These are phyloP conservation scores for Camelina neglecta DNA, from an alignment of 345 rosid genomes.

Conservation along the genomic window DNA sequence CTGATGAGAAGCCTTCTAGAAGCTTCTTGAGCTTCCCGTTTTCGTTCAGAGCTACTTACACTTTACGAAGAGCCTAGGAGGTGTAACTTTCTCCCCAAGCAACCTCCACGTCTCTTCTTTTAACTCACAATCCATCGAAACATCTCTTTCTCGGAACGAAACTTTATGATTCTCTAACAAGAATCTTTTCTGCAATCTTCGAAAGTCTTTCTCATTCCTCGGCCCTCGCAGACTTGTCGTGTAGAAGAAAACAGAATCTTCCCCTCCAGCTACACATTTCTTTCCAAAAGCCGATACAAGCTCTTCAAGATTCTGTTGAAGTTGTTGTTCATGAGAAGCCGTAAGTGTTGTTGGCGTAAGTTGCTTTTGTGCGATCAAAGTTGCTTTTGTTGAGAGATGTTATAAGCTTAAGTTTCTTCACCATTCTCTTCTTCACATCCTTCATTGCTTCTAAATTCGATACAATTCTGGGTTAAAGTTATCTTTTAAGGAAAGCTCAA, in stretches of 20 bases:
- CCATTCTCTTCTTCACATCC: slow-evolving; percentile 12
- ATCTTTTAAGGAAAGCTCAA: neutral
- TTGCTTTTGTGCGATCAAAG: slow-evolving; percentile 20
- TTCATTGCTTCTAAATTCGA: slow-evolving; percentile 11
- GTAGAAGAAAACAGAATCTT: slow-evolving; percentile 63
- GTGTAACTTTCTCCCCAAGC: slow-evolving; percentile 54
- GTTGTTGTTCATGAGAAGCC: slow-evolving; percentile 26
- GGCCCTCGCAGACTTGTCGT: slow-evolving; percentile 54
- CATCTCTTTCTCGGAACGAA: no score
- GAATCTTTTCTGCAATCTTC: slow-evolving; percentile 56
- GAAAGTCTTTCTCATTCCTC: slow-evolving; percentile 74
- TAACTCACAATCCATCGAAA: no score
- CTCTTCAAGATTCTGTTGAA: slow-evolving; percentile 32
- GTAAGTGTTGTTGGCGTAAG: neutral
- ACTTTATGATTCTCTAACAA: no score
- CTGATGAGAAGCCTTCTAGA: slow-evolving; percentile 54
- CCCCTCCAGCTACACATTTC: slow-evolving; percentile 64
- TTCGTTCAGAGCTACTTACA: slow-evolving; percentile 68
- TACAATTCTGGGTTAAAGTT: neutral
- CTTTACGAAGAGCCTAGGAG: slow-evolving; percentile 69
- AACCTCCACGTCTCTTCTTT: slow-evolving; percentile 67
- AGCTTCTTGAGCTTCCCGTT: slow-evolving; percentile 73
- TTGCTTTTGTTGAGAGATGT: slow-evolving; percentile 9
- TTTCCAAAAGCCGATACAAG: slow-evolving; percentile 37
- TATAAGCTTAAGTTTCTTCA: slow-evolving; percentile 22